phyloP scores from a whole-genome alignment of 2,329 filamentous ascomycete species.

The Graphilbum fragrans region DNA sequence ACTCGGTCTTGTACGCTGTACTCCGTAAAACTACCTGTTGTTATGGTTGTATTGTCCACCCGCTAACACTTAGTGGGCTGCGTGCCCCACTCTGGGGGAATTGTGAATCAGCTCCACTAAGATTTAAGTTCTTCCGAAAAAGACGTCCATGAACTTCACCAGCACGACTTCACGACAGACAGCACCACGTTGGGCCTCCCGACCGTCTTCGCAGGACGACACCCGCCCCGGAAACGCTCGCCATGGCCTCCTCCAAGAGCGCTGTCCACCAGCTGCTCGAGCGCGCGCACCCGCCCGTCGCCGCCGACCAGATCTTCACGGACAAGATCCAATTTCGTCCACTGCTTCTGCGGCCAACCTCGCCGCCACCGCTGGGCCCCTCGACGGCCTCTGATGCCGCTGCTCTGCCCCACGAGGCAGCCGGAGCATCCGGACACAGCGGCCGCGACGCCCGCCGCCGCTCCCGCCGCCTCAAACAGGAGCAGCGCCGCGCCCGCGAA shows the following conservation, averaged over 20 bases:
- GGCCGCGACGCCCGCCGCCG: constrained; percentile 45
- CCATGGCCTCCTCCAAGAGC: constrained; percentile 27
- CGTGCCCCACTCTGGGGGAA: too few species aligned
- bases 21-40: too few species aligned
- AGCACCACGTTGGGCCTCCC: too few species aligned
- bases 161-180: too few species aligned
- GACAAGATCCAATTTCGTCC: constrained; percentile 77
- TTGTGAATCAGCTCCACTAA: too few species aligned
- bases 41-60: too few species aligned
- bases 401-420: constrained; percentile 49
- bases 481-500: constrained; percentile 27
- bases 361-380: constrained; percentile 42
- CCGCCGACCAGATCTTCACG: constrained; percentile 57
- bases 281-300: constrained; percentile 67
- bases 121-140: too few species aligned
- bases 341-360: constrained; percentile 65
- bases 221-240: too few species aligned
- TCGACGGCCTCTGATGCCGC: constrained; percentile 57
- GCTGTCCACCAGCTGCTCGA: constrained; percentile 47
- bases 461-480: constrained; percentile 33
- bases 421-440: constrained; percentile 25
- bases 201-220: too few species aligned
- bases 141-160: too few species aligned
- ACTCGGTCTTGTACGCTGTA: too few species aligned
- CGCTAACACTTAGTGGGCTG: too few species aligned